Evolutionary conservation across 1,284 basidiomycete genomes (phyloP), one percentile per base, ranked within the genome.

Genomic region (Inonotus hispidus): DNA sequence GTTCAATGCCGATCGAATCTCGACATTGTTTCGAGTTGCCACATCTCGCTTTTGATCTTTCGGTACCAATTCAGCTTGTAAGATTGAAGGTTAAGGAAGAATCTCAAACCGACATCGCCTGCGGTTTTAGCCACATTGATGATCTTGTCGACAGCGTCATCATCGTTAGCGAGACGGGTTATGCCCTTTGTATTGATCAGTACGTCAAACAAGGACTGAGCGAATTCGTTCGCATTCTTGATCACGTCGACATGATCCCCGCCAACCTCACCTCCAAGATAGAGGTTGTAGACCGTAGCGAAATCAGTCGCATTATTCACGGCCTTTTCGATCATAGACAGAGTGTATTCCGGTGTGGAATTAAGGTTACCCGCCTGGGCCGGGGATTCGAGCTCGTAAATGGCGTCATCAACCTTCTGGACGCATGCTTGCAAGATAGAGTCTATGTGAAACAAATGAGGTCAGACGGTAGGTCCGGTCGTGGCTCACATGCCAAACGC

Each of bases 261-360:
- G 47, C 96, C 96, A 39, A 80, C 79, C 70, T 98, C 93, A 43
- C 91, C 92, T 60, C 88, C 85, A 21, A 99, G 82, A 75, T 93
- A 93, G 14, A 97, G 83, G 72, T 93, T 94, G 80, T 95, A 99
- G 56, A 95, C 82, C 23, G 92, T 92, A 11, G 95, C 95, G 71
- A 99, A 99, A 72, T 99, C 96, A 63, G 88, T 98, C 16, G 94
- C 92, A 68, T 92, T 95, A 69, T 92, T 93, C 72, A 89, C 80
- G 3, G 94, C 90, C 78, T 98, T 98, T 74, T 99, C 97, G 69
- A 99, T 94, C 88, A 99, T 95, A 10, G 97, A 98, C 25, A 98
- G 78, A 0, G 95, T 97, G 72, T 98, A 99, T 72, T 98, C 95
- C 14, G 97, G 96, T 0, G 97, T 99, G 7, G 96, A 95, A 66